Conservation (phyloP, 768 basidiomycete genomes). For the Chlorophyllum brunneum region DNA sequence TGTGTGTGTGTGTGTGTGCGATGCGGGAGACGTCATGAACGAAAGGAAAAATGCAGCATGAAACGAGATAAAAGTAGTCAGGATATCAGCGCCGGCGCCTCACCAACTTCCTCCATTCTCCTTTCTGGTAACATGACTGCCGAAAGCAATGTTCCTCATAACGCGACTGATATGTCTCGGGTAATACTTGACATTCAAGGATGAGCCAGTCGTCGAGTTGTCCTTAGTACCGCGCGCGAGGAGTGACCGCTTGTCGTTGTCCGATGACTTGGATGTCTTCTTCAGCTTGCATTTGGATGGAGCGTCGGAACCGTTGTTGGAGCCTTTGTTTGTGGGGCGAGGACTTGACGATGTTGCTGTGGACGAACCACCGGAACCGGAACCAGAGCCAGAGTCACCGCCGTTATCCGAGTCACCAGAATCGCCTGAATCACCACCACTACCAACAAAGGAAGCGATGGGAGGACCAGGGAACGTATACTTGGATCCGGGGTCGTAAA, state of each 20-base stretch:
- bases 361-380: conserved; percentile 8
- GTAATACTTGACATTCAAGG: conserved; percentile 15
- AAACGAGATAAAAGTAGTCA: no score
- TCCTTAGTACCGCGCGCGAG: background rate
- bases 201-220: background rate
- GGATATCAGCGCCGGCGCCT: no score
- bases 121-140: no score
- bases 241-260: background rate
- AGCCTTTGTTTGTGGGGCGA: background rate
- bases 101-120: no score
- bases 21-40: background rate
- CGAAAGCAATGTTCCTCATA: conserved; percentile 27
- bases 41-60: background rate
- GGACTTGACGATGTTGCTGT: background rate
- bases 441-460: conserved; percentile 37
- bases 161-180: conserved; percentile 30
- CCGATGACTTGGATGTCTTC: background rate
- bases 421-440: conserved; percentile 11
- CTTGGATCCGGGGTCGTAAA: conserved; percentile 26
- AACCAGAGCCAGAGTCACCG: conserved; percentile 6
- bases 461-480: conserved; percentile 52
- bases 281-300: conserved; percentile 10
- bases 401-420: conserved; percentile 7
- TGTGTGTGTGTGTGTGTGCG: no score
- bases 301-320: background rate